Evolutionary conservation across 495 filamentous ascomycete genomes (phyloP), one percentile per base, ranked within the genome.

Genomic region (Xylaria telfairii): DNA sequence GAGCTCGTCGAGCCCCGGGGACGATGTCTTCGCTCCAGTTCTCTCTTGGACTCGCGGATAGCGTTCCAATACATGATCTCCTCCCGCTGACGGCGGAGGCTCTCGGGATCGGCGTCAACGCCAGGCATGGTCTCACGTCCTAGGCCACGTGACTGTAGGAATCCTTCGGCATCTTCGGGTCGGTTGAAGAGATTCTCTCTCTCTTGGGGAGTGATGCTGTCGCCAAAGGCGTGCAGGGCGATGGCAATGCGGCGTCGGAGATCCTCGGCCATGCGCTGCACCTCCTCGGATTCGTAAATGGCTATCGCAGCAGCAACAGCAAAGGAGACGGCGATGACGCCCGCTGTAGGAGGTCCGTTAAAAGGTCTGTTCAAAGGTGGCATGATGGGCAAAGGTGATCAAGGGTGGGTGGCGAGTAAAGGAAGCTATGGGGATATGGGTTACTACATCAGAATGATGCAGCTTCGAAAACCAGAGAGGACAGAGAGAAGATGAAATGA

Each of bases 271-370:
- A 91, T 91, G 81, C 90, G 87, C 74, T 91, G 89, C 56, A 96
- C 85, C 79, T 95, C 90, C 15, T 92, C 93, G 26, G 89, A 92
- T 77, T 96, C 92, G 80, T 97, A 97, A 67, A 95, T 85, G 46
- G 93, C 93, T 65, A 96, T 89, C 8, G 93, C 92, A 51, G 93
- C 92, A 69, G 92, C 93, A 34, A 93, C 89, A 42, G 93, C 86
- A 28, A 94, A 88, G 49, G 91, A 88, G 17, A 93, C 86, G 71
- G 89, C 91, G 74, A 96, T 88, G 19, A 96, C 91, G 77, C 93
- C 87, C 74, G 90, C 93, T 95, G 84, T 79, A 65, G 82, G 76
- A 54, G 73, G 76, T 73, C 81, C 75, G 60, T 85, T 65, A 65
- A 61, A 59, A 59, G 34, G 61, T 74, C 81, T 76, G 60, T 83